Conservation (phyloP, 768 basidiomycete genomes). For the Rhodocollybia butyracea region DNA sequence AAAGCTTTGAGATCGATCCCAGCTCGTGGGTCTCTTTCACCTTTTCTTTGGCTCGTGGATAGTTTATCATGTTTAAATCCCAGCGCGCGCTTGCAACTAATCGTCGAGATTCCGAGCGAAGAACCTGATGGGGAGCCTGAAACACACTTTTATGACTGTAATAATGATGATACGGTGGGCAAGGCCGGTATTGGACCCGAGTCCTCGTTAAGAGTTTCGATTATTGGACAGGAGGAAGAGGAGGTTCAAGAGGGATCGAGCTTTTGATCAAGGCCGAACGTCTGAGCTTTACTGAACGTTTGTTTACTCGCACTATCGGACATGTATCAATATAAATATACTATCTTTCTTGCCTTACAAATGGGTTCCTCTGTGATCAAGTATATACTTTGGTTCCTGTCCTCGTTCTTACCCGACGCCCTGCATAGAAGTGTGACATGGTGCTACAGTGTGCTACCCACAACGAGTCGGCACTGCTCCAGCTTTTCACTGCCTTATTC, state of each 20-base stretch:
- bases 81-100: background rate
- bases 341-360: no score
- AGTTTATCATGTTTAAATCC: background rate
- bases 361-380: no score
- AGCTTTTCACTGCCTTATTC: no score
- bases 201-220: background rate
- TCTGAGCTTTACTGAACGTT: no score
- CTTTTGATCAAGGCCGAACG: background rate
- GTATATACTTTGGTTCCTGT: no score
- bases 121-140: background rate
- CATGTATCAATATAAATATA: no score
- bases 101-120: background rate
- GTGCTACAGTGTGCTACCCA: no score
- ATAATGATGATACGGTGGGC: slow-evolving; percentile 1
- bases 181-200: background rate
- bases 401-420: no score
- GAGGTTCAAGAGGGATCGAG: background rate
- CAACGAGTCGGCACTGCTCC: no score
- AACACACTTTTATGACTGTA: background rate
- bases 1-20: background rate
- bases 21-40: background rate
- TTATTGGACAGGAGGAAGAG: slow-evolving; percentile 1
- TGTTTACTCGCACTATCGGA: no score
- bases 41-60: background rate
- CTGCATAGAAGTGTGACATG: no score